phyloP scores from a whole-genome alignment of 176 grass and related monocot species.

The Zea luxurians region DNA sequence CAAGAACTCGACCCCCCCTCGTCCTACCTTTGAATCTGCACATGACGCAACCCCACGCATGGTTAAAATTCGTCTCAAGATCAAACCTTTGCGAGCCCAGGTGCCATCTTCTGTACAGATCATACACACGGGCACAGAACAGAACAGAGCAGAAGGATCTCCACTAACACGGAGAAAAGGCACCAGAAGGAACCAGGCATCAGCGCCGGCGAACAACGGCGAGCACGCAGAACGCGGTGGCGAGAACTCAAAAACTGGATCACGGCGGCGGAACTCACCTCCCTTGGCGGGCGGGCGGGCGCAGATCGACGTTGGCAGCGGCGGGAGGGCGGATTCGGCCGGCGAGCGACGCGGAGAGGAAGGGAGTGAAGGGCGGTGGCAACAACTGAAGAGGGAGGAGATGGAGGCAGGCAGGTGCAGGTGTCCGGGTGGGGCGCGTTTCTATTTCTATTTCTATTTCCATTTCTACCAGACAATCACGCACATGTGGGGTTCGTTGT shows the following conservation, averaged over 20 bases:
- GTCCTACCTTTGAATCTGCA: conserved; percentile 31
- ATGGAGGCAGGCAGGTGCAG: conserved; percentile 8
- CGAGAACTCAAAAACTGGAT: neutral
- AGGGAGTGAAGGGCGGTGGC: neutral
- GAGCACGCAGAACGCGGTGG: neutral
- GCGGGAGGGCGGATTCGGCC: neutral
- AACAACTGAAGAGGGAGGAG: neutral
- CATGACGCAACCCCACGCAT: neutral
- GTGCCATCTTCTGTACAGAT: neutral
- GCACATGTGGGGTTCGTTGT: neutral
- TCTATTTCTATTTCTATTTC: neutral
- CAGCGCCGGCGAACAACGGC: neutral
- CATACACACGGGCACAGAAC: neutral
- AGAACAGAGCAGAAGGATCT: neutral
- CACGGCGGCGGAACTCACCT: conserved; percentile 7
- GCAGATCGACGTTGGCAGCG: conserved; percentile 12
- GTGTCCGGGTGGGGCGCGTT: conserved; percentile 20
- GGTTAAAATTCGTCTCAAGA: conserved; percentile 10
- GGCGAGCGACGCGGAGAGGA: neutral
- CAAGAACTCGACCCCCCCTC: conserved; percentile 12
- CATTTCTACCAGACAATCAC: conserved; percentile 12
- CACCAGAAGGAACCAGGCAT: no score
- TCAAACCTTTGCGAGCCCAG: neutral
- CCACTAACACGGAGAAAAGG: neutral
- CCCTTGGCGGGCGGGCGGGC: neutral